Conservation (phyloP, 352 stramenopile genomes). For the Aphanomyces cochlioides region DNA sequence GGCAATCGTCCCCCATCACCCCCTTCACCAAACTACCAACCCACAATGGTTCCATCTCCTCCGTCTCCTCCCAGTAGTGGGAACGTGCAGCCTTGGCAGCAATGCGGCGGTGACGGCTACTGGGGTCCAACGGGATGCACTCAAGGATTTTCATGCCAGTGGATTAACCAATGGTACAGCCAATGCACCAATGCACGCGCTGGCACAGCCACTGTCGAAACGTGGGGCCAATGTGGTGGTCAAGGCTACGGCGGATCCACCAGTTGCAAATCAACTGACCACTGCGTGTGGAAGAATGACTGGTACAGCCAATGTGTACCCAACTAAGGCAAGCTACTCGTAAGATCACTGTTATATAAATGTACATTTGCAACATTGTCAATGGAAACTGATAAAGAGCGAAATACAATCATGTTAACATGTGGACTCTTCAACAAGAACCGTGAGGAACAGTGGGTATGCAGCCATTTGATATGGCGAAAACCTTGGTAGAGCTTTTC, state of each 20-base stretch:
- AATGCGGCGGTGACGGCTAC: conserved; percentile 28
- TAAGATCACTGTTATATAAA: too few species aligned
- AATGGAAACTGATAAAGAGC: too few species aligned
- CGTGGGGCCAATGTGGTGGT: conserved; percentile 23
- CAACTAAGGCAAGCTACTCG: background rate
- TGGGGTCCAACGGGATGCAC: conserved; percentile 12
- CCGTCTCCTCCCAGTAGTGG: background rate
- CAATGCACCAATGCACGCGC: background rate
- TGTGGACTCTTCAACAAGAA: too few species aligned
- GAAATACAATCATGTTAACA: too few species aligned
- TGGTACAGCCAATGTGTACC: conserved; percentile 27
- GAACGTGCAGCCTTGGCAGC: background rate
- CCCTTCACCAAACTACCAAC: background rate
- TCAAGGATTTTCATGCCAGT: background rate
- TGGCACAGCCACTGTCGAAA: background rate
- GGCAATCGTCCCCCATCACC: background rate
- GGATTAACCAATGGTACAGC: conserved; percentile 23
- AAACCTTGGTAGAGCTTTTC: too few species aligned
- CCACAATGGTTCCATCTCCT: background rate
- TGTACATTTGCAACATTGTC: too few species aligned
- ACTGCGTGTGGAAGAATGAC: conserved; percentile 15
- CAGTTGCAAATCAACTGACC: background rate
- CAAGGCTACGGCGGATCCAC: conserved; percentile 19
- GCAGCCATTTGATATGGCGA: too few species aligned
- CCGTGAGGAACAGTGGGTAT: too few species aligned